phyloP scores from a whole-genome alignment of 2,329 filamentous ascomycete species.

The Colletotrichum paranaense region DNA sequence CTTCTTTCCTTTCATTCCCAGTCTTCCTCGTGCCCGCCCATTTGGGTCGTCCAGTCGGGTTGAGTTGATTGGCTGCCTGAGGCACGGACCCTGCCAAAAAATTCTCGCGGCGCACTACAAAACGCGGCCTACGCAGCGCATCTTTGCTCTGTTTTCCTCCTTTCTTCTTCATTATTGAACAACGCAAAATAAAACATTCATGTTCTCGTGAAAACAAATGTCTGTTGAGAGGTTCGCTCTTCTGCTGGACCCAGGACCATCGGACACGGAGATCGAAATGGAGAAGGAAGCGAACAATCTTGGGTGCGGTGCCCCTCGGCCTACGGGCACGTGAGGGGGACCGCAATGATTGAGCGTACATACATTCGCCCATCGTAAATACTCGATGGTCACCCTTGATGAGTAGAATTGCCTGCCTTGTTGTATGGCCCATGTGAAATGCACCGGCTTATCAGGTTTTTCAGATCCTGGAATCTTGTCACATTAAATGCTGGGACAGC shows the following conservation, averaged over 20 bases:
- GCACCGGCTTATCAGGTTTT: neutral
- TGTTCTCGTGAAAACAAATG: constrained; percentile 41
- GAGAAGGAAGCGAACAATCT: constrained; percentile 68
- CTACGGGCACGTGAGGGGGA: constrained; percentile 60
- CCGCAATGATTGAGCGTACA: constrained; percentile 72
- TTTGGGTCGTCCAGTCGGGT: neutral
- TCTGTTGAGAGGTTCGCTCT: constrained; percentile 59
- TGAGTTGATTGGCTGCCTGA: constrained; percentile 3
- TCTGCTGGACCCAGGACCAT: constrained; percentile 60
- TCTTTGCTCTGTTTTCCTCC: constrained; percentile 41
- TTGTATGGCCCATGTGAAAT: too few relatives aligned
- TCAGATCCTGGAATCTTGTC: constrained; percentile 21
- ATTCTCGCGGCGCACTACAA: constrained; percentile 24
- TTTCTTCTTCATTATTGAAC: constrained; percentile 53
- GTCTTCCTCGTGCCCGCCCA: too few relatives aligned
- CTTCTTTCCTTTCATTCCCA: neutral
- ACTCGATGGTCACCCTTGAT: neutral
- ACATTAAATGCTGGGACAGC: too few relatives aligned
- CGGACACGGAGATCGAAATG: constrained; percentile 59
- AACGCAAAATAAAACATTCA: constrained; percentile 60
- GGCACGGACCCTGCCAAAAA: neutral
- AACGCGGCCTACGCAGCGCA: neutral
- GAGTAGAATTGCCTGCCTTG: too few relatives aligned
- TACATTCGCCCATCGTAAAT: constrained; percentile 37
- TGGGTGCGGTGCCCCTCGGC: constrained; percentile 68